These are phyloP conservation scores for Aspergillus quadricinctus DNA, from an alignment of 2,329 filamentous ascomycete genomes.

Conservation along the genomic window DNA sequence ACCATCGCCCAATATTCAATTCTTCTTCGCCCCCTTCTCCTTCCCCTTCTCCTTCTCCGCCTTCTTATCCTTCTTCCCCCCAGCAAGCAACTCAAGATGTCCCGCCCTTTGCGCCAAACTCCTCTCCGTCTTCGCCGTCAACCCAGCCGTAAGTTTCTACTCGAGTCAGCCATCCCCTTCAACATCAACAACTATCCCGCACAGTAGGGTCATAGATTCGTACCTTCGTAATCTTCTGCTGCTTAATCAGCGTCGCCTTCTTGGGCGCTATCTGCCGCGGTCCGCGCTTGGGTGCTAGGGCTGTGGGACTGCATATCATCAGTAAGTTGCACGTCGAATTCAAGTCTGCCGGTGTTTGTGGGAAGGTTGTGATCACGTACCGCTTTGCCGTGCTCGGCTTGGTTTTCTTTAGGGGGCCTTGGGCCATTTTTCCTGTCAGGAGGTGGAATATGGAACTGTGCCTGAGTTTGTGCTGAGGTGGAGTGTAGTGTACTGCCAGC, in stretches of 20 bases:
- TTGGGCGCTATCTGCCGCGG: constrained; percentile 62
- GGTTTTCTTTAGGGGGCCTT: constrained; percentile 41
- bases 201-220: constrained; percentile 1
- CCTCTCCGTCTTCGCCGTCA: constrained; percentile 64
- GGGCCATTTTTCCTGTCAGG: too few relatives aligned
- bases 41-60: constrained; percentile 32
- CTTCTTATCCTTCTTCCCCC: constrained; percentile 59
- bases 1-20: constrained; percentile 2
- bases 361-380: constrained; percentile 23
- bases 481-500: constrained; percentile 8
- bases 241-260: constrained; percentile 56
- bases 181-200: neutral
- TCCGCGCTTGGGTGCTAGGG: constrained; percentile 53
- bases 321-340: neutral
- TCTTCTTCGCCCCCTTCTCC: constrained; percentile 28
- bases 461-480: too few relatives aligned
- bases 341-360: neutral
- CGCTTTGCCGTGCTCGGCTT: constrained; percentile 32
- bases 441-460: too few relatives aligned
- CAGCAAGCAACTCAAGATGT: constrained; percentile 64
- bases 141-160: constrained; percentile 58
- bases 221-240: constrained; percentile 61
- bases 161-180: neutral
- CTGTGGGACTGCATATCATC: constrained; percentile 15
- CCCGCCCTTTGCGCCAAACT: constrained; percentile 63